Conservation (phyloP, 495 filamentous ascomycete genomes). For the Penicillium alfredii region DNA sequence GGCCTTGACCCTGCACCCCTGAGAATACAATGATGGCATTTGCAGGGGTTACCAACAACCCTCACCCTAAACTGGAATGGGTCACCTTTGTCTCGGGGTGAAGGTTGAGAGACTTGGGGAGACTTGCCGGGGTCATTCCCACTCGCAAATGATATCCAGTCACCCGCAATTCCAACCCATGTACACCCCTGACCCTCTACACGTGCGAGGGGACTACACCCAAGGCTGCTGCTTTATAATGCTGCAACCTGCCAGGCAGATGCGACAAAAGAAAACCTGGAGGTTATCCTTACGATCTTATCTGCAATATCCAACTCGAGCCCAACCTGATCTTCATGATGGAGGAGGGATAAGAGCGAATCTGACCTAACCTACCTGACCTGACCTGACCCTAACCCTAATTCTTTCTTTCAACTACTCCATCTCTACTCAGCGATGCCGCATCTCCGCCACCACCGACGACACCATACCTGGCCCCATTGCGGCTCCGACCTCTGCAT, state of each 20-base stretch:
- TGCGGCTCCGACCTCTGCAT: constrained; percentile 27
- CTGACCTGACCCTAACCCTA: background rate
- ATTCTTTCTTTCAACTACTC: background rate
- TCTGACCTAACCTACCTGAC: too few species aligned
- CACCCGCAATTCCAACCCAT: too few species aligned
- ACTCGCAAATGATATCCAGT: constrained; percentile 4
- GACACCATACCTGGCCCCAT: constrained; percentile 40
- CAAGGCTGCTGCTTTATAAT: constrained; percentile 15
- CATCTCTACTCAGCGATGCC: constrained; percentile 20
- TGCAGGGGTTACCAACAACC: too few species aligned
- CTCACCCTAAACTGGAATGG: background rate
- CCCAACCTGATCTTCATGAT: constrained; percentile 3
- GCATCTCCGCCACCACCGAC: constrained; percentile 25
- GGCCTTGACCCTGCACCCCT: too few species aligned
- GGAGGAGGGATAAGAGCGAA: constrained; percentile 8
- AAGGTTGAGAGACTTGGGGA: background rate
- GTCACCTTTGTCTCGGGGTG: background rate
- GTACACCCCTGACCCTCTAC: too few species aligned
- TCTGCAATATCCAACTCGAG: background rate
- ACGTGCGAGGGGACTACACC: constrained; percentile 6
- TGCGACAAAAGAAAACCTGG: too few species aligned
- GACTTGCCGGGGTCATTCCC: background rate
- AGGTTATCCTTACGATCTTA: background rate
- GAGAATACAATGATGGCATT: too few species aligned
- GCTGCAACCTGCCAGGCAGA: constrained; percentile 4